A percentile compares a stretch with the other conserved stretches of the same genome.
These are phyloP conservation scores for Fusarium humuli DNA, from an alignment of 2,329 filamentous ascomycete species.

Conservation along the genomic window DNA sequence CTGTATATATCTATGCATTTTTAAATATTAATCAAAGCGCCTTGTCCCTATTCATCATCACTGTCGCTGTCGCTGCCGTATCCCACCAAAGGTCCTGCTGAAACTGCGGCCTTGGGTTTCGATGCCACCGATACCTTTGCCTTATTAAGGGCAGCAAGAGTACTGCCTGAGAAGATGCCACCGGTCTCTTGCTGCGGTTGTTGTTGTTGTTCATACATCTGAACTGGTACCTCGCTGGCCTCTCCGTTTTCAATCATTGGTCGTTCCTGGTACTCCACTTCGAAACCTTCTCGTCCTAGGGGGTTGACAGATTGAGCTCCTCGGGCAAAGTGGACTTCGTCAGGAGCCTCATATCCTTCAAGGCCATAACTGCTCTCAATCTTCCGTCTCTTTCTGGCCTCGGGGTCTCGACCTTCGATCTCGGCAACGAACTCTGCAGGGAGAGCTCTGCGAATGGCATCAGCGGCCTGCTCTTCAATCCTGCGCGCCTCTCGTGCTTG, in stretches of 20 bases:
- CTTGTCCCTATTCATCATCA: slow-evolving; percentile 67
- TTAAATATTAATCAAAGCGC: slow-evolving; percentile 42
- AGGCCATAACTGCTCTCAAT: slow-evolving; percentile 90
- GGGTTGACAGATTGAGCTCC: slow-evolving; percentile 76
- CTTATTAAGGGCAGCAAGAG: slow-evolving; percentile 79
- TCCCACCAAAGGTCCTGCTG: slow-evolving; percentile 80
- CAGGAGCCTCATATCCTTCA: slow-evolving; percentile 91
- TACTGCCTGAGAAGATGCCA: slow-evolving; percentile 85
- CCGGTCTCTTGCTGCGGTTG: slow-evolving; percentile 54
- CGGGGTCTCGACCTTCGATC: slow-evolving; percentile 90
- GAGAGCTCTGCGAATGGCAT: slow-evolving; percentile 87
- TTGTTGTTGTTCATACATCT: slow-evolving; percentile 53
- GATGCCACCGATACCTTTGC: slow-evolving; percentile 66
- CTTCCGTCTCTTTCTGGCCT: slow-evolving; percentile 87
- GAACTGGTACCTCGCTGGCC: slow-evolving; percentile 51
- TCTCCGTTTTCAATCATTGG: slow-evolving; percentile 69
- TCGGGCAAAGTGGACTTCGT: slow-evolving; percentile 91
- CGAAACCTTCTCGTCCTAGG: slow-evolving; percentile 67
- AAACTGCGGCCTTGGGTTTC: slow-evolving; percentile 64
- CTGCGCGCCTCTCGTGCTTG: slow-evolving; percentile 89
- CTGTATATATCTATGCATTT: slow-evolving; percentile 43
- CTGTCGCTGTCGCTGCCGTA: slow-evolving; percentile 95
- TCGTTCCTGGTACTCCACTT: slow-evolving; percentile 71
- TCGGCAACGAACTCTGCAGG: slow-evolving; percentile 93
- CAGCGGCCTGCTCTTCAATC: slow-evolving; percentile 95